These are phyloP conservation scores for Elsinoe ampelina DNA, from an alignment of 2,329 filamentous ascomycete species.

Conservation along the genomic window DNA sequence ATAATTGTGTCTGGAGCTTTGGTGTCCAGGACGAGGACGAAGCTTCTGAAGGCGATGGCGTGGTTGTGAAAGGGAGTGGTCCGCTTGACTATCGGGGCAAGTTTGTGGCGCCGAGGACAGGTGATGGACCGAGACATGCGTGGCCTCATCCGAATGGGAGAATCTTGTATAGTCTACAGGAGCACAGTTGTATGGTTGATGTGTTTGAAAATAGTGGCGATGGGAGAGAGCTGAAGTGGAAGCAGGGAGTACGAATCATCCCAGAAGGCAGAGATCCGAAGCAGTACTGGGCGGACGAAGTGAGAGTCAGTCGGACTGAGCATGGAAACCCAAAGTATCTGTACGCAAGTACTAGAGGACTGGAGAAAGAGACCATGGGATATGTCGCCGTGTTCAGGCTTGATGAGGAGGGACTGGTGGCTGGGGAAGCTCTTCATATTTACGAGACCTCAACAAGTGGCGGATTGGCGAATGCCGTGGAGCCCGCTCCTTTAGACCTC, in stretches of 20 bases:
- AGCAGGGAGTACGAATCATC: constrained; percentile 24
- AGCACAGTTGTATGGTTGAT: constrained; percentile 30
- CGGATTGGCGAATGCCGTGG: constrained; percentile 29
- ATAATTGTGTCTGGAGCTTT: constrained; percentile 29
- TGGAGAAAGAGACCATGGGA: constrained; percentile 20
- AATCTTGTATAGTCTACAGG: constrained; percentile 27
- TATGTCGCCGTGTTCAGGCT: constrained; percentile 11
- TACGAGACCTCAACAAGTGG: constrained; percentile 29
- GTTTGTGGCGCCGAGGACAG: constrained; percentile 15
- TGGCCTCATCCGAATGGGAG: constrained; percentile 28
- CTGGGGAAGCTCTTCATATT: constrained; percentile 23
- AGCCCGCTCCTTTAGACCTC: constrained; percentile 22
- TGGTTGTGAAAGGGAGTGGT: constrained; percentile 15
- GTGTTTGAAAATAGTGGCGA: constrained; percentile 23
- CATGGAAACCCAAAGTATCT: constrained; percentile 22
- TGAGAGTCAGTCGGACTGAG: constrained; percentile 24
- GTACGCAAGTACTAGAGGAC: constrained; percentile 28
- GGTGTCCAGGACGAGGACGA: constrained; percentile 18
- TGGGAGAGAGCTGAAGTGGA: constrained; percentile 23
- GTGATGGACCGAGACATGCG: constrained; percentile 28
- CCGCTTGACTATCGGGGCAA: constrained; percentile 1
- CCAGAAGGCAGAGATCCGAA: constrained; percentile 25
- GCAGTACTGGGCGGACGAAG: constrained; percentile 30
- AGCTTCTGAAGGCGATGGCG: constrained; percentile 14
- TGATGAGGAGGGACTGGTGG: constrained; percentile 21